Evolutionary conservation across 352 stramenopile species (phyloP).

Genomic region (Globisporangium viniferum): DNA sequence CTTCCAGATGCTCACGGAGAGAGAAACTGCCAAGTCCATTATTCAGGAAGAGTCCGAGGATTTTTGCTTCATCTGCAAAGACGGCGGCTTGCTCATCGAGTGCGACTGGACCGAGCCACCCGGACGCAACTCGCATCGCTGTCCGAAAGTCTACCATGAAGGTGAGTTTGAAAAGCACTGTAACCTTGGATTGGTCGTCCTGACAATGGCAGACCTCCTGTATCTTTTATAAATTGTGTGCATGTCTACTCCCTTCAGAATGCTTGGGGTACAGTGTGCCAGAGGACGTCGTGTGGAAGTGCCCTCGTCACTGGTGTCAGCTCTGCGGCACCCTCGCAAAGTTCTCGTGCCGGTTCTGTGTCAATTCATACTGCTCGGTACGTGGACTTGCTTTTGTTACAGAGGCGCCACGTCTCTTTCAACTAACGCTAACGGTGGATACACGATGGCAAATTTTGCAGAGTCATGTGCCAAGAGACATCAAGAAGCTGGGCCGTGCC

Average conservation of each 20-base stretch:
- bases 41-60: slow-evolving; percentile 58
- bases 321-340: slow-evolving; percentile 48
- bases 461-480: too few species aligned
- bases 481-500: too few species aligned
- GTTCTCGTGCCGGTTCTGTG: slow-evolving; percentile 65
- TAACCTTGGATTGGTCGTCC: not conserved
- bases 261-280: slow-evolving; percentile 60
- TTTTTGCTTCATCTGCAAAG: slow-evolving; percentile 80
- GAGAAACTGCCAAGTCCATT: slow-evolving; percentile 22
- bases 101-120: slow-evolving; percentile 70
- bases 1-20: slow-evolving; percentile 49
- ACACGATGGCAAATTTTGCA: too few species aligned
- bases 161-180: slow-evolving; percentile 22
- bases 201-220: not conserved
- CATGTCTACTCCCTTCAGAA: slow-evolving; percentile 24
- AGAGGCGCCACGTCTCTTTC: not conserved
- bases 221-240: not conserved
- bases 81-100: slow-evolving; percentile 75
- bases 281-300: slow-evolving; percentile 57
- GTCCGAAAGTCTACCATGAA: slow-evolving; percentile 80
- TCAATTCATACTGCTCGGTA: slow-evolving; percentile 45
- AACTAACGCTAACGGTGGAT: slow-evolving; percentile 1
- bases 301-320: slow-evolving; percentile 58
- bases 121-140: slow-evolving; percentile 37
- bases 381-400: slow-evolving; percentile 16